phyloP scores from a whole-genome alignment of 352 stramenopile species.

The Globisporangium iwayamae region DNA sequence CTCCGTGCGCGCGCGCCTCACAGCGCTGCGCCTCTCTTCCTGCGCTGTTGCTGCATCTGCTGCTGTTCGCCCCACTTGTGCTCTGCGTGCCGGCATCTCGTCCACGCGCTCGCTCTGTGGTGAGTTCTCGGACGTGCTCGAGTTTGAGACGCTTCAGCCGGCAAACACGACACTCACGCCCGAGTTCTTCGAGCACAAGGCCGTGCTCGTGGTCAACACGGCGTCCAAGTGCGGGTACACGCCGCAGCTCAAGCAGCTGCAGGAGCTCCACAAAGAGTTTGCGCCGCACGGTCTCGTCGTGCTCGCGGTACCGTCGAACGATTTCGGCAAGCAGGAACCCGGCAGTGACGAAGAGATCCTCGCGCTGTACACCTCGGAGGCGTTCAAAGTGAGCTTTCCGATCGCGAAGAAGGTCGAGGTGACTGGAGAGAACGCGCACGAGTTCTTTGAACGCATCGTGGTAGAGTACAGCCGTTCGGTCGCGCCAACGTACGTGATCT shows the following conservation, averaged over 20 bases:
- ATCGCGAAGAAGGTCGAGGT: conserved; percentile 50
- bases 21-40: not conserved
- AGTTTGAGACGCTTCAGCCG: conserved; percentile 44
- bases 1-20: not conserved
- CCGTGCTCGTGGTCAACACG: conserved; percentile 68
- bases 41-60: not conserved
- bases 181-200: conserved; percentile 34
- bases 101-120: conserved; percentile 15
- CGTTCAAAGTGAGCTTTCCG: conserved; percentile 46
- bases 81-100: conserved; percentile 4
- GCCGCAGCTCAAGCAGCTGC: conserved; percentile 45
- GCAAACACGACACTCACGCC: conserved; percentile 25
- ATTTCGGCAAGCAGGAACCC: conserved; percentile 61
- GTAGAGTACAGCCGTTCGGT: conserved; percentile 62
- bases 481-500: conserved; percentile 42
- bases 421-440: conserved; percentile 42
- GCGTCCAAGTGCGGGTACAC: conserved; percentile 55
- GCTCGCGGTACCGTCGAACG: conserved; percentile 62
- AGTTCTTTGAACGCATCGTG: conserved; percentile 63
- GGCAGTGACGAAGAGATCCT: conserved; percentile 38
- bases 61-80: not conserved
- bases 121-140: conserved; percentile 41
- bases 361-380: conserved; percentile 30
- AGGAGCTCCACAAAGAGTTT: conserved; percentile 50
- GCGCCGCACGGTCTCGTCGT: conserved; percentile 42